phyloP scores from a whole-genome alignment of 768 basidiomycete genomes.

The Lentinula detonsa region DNA sequence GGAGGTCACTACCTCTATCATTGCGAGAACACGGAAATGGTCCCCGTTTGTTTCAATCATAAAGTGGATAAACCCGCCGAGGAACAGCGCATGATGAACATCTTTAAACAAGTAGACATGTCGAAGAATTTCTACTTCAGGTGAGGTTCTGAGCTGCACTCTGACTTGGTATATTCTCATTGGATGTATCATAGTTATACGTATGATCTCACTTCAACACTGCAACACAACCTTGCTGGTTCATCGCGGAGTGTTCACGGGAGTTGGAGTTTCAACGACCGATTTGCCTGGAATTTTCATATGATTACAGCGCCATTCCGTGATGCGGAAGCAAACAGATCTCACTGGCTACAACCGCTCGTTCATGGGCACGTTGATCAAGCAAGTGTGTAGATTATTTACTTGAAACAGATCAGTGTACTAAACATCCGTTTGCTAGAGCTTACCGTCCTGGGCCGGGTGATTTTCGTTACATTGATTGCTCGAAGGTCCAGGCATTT shows the following conservation, averaged over 20 bases:
- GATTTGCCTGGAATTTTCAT: conserved; percentile 94
- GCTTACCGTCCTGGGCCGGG: conserved; percentile 81
- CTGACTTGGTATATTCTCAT: not conserved
- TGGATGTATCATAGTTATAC: conserved; percentile 58
- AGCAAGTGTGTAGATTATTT: conserved; percentile 65
- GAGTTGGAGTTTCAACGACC: conserved; percentile 71
- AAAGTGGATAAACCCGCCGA: conserved; percentile 85
- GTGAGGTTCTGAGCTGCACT: conserved; percentile 27
- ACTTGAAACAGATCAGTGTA: not conserved
- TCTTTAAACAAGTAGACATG: conserved; percentile 96
- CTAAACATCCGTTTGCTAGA: conserved; percentile 40
- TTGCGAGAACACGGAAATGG: conserved; percentile 84
- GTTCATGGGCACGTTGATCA: conserved; percentile 98
- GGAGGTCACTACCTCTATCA: conserved; percentile 97
- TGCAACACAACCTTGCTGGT: conserved; percentile 85
- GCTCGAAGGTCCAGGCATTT: conserved; percentile 92
- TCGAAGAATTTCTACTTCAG: conserved; percentile 99
- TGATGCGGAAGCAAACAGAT: conserved; percentile 36
- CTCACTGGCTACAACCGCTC: conserved; percentile 85
- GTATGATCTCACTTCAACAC: conserved; percentile 93
- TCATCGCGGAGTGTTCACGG: conserved; percentile 36
- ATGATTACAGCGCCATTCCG: conserved; percentile 70
- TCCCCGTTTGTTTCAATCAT: conserved; percentile 72
- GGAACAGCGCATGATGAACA: conserved; percentile 81
- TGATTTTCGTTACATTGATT: conserved; percentile 91